phyloP scores from a whole-genome alignment of 2,329 filamentous ascomycete genomes.

The Alternaria arborescens region DNA sequence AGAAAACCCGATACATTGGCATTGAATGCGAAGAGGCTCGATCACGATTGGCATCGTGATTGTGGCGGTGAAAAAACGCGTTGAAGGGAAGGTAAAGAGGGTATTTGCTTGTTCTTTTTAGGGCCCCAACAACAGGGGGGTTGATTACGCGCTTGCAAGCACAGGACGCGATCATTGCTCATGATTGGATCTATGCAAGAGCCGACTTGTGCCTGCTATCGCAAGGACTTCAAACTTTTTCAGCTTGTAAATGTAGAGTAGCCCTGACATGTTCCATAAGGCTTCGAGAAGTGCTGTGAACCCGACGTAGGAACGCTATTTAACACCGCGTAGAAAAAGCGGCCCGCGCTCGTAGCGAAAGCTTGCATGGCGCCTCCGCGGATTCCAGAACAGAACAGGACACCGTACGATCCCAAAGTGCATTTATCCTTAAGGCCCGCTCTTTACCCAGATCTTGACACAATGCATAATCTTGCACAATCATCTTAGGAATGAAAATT shows the following conservation, averaged over 20 bases:
- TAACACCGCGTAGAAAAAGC: not conserved
- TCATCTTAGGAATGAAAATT: not conserved
- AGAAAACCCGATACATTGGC: slow-evolving; percentile 22
- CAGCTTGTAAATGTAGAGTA: not conserved
- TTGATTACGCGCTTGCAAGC: not conserved
- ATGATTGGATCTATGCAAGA: not conserved
- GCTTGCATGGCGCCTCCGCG: not conserved
- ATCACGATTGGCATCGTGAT: slow-evolving; percentile 11
- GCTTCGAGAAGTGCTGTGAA: not conserved
- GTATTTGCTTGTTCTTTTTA: not conserved
- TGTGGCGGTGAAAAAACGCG: not conserved
- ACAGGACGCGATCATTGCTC: not conserved
- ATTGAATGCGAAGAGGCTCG: too few species aligned
- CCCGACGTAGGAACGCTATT: too few species aligned
- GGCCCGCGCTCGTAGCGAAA: not conserved
- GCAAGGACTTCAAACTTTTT: not conserved
- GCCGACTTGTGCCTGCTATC: not conserved
- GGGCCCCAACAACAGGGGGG: not conserved
- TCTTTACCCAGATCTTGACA: not conserved
- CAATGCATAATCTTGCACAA: not conserved
- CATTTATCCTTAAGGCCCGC: not conserved
- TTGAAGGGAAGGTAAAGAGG: not conserved
- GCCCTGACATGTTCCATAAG: not conserved
- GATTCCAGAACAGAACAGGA: not conserved
- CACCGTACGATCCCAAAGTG: not conserved